These are phyloP conservation scores for Aspergillus bridgeri DNA, from an alignment of 495 filamentous ascomycete species.

Conservation along the genomic window DNA sequence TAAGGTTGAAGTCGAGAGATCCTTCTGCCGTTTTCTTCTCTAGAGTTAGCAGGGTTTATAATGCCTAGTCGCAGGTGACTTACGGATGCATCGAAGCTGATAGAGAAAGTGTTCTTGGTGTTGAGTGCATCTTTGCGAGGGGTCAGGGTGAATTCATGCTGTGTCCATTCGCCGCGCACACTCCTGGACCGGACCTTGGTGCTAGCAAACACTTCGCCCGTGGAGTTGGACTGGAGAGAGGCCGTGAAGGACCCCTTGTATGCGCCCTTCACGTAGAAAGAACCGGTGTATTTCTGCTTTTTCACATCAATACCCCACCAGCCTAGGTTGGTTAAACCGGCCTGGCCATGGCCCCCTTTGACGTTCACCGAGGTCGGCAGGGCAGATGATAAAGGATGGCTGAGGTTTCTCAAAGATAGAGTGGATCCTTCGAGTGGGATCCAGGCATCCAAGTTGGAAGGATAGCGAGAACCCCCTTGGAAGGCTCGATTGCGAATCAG, in stretches of 20 bases:
- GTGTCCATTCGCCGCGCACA: slow-evolving; percentile 24
- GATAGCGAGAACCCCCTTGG: slow-evolving; percentile 49
- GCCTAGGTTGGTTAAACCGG: slow-evolving; percentile 57
- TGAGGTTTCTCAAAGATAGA: slow-evolving; percentile 51
- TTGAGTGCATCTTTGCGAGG: slow-evolving; percentile 45
- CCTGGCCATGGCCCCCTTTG: slow-evolving; percentile 31
- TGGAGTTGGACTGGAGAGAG: slow-evolving; percentile 26
- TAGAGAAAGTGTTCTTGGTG: slow-evolving; percentile 60
- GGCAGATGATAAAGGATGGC: slow-evolving; percentile 55
- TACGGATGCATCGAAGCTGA: slow-evolving; percentile 54
- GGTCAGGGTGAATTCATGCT: slow-evolving; percentile 34
- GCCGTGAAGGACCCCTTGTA: slow-evolving; percentile 31
- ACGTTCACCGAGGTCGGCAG: slow-evolving; percentile 62
- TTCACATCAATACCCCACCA: slow-evolving; percentile 63
- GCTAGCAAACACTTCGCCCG: slow-evolving; percentile 29
- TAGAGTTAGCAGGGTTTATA: not conserved
- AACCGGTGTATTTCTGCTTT: slow-evolving; percentile 48
- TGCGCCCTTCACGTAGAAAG: slow-evolving; percentile 54
- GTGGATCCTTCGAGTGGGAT: slow-evolving; percentile 46
- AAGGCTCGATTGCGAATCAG: slow-evolving; percentile 71
- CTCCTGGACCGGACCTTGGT: slow-evolving; percentile 26
- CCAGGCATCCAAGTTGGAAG: slow-evolving; percentile 51
- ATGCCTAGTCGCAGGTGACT: not conserved
- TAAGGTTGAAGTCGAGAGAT: slow-evolving; percentile 62
- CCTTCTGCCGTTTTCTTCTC: slow-evolving; percentile 35